Conservation (phyloP, 1,139 yeast genomes). For the Yamadazyma atmosphaerica region DNA sequence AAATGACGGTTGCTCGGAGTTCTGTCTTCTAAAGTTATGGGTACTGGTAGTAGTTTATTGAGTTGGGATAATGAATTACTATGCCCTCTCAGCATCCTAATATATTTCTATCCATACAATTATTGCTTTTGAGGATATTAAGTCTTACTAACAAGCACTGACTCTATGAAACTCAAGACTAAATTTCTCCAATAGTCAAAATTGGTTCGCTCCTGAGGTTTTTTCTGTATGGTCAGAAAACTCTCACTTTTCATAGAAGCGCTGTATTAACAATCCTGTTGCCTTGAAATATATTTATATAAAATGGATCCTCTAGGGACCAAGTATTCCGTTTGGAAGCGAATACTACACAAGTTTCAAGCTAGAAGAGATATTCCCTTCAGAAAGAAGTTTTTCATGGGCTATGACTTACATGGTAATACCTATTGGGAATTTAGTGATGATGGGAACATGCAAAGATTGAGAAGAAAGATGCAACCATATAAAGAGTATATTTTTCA, state of each 20-base stretch:
- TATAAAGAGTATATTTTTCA: conserved; percentile 38
- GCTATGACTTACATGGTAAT: conserved; percentile 80
- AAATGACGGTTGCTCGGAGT: conserved; percentile 14
- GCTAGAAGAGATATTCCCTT: conserved; percentile 67
- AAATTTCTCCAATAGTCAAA: too few species aligned
- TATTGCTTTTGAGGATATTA: too few species aligned
- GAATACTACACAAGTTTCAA: conserved; percentile 57
- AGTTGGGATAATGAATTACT: conserved; percentile 26
- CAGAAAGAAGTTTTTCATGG: conserved; percentile 55
- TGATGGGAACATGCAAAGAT: conserved; percentile 47
- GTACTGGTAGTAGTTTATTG: conserved; percentile 38
- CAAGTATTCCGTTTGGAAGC: conserved; percentile 43
- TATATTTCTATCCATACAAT: conserved; percentile 1
- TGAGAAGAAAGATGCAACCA: conserved; percentile 54
- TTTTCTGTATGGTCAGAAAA: neutral
- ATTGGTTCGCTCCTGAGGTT: neutral
- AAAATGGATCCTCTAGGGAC: conserved; percentile 37
- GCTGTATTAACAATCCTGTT: too few species aligned
- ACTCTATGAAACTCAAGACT: too few species aligned
- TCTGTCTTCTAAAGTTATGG: conserved; percentile 29
- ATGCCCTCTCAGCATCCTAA: conserved; percentile 10
- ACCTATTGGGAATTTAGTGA: conserved; percentile 79
- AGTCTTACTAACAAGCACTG: too few species aligned
- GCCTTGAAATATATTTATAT: neutral
- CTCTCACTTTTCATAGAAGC: neutral